Conservation (phyloP, 176 grass and related monocot genomes). For the Dactylis glomerata region DNA sequence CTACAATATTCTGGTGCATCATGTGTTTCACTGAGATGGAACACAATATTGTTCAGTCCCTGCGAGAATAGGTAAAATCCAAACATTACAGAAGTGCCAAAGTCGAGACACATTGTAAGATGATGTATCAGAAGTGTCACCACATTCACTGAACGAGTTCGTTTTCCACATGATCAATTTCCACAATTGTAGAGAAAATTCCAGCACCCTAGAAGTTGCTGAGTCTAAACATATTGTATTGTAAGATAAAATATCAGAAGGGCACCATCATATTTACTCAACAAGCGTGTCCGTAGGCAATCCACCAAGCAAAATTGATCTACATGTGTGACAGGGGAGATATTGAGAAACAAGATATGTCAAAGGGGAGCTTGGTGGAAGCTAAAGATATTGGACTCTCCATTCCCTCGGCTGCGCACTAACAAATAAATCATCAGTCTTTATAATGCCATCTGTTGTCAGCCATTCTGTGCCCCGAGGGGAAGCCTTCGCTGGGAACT, state of each 20-base stretch:
- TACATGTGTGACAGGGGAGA: not conserved
- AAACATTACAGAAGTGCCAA: too few relatives aligned
- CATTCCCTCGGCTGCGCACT: not conserved
- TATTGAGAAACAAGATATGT: slow-evolving; percentile 25
- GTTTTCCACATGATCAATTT: not conserved
- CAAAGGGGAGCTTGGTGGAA: slow-evolving; percentile 1
- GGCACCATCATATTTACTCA: slow-evolving; percentile 32
- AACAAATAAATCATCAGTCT: not conserved
- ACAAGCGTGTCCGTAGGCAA: not conserved
- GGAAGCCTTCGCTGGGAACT: not conserved
- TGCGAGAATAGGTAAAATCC: not conserved
- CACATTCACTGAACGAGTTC: slow-evolving; percentile 31
- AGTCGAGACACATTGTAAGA: not conserved
- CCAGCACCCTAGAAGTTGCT: not conserved
- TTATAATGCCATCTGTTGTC: not conserved
- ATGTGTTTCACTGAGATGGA: not conserved
- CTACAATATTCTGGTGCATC: not conserved
- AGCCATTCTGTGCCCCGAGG: not conserved
- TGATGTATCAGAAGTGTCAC: not conserved
- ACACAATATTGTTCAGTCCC: not conserved
- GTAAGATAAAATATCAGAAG: not conserved
- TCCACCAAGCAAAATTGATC: slow-evolving; percentile 22
- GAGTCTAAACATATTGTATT: not conserved
- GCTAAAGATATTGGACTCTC: not conserved
- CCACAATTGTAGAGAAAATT: not conserved